Base-by-base conservation (phyloP, 2,329 filamentous ascomycete genomes). In the Aspergillus costaricaensis region DNA sequence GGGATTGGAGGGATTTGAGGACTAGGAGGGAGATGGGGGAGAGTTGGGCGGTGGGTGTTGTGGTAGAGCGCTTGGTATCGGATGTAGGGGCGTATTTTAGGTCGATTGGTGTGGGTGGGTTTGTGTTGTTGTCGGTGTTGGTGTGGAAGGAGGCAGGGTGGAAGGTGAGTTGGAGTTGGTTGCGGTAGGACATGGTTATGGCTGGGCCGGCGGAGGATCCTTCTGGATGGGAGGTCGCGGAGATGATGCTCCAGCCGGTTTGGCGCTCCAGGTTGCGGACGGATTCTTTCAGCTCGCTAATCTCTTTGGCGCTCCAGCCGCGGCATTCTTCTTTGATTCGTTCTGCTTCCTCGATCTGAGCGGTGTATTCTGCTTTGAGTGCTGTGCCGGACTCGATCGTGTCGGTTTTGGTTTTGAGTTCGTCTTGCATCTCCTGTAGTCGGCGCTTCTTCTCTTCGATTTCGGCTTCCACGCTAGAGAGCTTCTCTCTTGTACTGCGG, bases 301-400 rank as follows among this genome's bases (percentile, higher is more conserved):
- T 91, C 76, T 98, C 95, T 27, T 84, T 88, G 55, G 88, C 86
- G 59, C 89, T 94, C 89, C 93, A 97, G 41, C 94, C 93, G 56
- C 93, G 87, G 73, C 90, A 96, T 70, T 96, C 91, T 73, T 97
- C 92, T 63, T 91, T 86, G 25, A 96, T 82, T 65, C 87, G 88
- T 74, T 97, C 92, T 0, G 93, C 91, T 69, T 92, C 88, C 60
- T 86, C 84, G 60, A 96, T 97, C 51, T 95, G 90, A 27, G 86
- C 83, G 30, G 89, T 70, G 66, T 85, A 92, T 67, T 87, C 83
- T 57, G 86, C 77, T 73, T 94, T 96, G 69, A 86, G 84, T 60
- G 87, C 82, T 7, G 83, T 81, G 49, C 89, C 82, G 1, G 85
- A 80, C 61, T 86, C 84, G 17, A 94, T 86, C 8, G 82, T 81